Evolutionary conservation across 805 yeast genomes (phyloP).

Genomic region (Kodamaea laetipori): DNA sequence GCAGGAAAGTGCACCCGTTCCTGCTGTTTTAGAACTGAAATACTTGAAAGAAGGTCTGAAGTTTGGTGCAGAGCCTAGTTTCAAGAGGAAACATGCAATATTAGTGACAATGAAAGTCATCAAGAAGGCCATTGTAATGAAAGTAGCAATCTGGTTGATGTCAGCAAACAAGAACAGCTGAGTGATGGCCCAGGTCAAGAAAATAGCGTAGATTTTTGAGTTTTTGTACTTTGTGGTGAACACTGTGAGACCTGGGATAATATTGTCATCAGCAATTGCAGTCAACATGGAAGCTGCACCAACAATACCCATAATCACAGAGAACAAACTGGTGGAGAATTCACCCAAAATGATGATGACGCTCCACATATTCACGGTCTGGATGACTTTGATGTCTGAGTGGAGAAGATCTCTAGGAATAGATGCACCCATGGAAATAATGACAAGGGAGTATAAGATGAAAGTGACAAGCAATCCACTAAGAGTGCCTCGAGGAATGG

Average conservation of each 20-base stretch:
- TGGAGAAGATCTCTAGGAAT: slow-evolving; percentile 79
- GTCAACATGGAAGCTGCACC: slow-evolving; percentile 92
- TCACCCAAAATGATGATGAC: slow-evolving; percentile 83
- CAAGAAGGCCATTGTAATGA: slow-evolving; percentile 94
- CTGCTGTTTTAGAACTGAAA: slow-evolving; percentile 81
- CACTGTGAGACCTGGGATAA: slow-evolving; percentile 73
- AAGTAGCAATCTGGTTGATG: slow-evolving; percentile 90
- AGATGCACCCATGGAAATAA: slow-evolving; percentile 74
- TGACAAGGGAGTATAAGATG: slow-evolving; percentile 73
- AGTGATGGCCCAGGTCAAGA: slow-evolving; percentile 78
- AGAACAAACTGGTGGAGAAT: slow-evolving; percentile 84
- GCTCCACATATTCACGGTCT: slow-evolving; percentile 72
- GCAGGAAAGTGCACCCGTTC: slow-evolving; percentile 68
- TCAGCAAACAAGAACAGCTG: slow-evolving; percentile 87
- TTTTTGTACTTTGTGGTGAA: slow-evolving; percentile 48
- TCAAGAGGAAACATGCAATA: slow-evolving; percentile 86
- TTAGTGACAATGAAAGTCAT: slow-evolving; percentile 96
- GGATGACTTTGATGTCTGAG: slow-evolving; percentile 81
- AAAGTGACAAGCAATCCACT: slow-evolving; percentile 82
- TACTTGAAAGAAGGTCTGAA: slow-evolving; percentile 93
- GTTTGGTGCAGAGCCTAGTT: slow-evolving; percentile 94
- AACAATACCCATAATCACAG: slow-evolving; percentile 91
- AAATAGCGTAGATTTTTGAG: slow-evolving; percentile 67
- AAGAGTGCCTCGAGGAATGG: slow-evolving; percentile 93
- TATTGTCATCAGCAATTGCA: slow-evolving; percentile 86